These are phyloP conservation scores for Sechiopsis laciniata DNA, from an alignment of 306 rosid species.

Conservation along the genomic window DNA sequence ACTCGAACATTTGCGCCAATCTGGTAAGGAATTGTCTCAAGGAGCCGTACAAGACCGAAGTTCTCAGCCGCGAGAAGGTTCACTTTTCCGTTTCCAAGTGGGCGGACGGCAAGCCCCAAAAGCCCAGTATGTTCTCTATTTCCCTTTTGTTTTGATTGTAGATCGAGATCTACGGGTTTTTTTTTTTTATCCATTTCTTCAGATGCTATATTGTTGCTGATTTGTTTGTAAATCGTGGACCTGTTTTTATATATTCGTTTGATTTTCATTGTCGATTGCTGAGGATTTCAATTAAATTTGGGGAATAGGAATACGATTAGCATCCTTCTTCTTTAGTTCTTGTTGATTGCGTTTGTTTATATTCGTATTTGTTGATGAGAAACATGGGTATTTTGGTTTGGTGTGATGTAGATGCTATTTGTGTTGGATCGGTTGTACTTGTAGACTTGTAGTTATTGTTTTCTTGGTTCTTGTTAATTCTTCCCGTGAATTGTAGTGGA, in stretches of 20 bases:
- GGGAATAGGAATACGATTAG: conserved; percentile 3
- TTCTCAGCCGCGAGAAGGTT: conserved; percentile 76
- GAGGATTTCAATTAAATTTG: background rate
- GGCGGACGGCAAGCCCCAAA: conserved; percentile 48
- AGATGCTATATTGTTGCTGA: background rate
- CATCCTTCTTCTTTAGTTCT: background rate
- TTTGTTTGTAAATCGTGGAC: too few species aligned
- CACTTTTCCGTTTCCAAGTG: conserved; percentile 67
- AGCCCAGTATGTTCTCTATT: conserved; percentile 40
- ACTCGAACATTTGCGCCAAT: conserved; percentile 89
- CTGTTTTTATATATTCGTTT: background rate
- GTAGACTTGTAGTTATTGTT: background rate
- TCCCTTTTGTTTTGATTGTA: background rate
- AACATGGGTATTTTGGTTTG: background rate
- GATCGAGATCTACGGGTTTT: conserved; percentile 17
- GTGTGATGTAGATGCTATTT: background rate
- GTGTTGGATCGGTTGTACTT: background rate
- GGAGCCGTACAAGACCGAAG: conserved; percentile 64
- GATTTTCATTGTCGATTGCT: background rate
- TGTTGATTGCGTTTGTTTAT: background rate
- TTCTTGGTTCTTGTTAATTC: background rate
- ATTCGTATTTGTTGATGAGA: background rate
- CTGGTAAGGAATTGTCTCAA: conserved; percentile 81
- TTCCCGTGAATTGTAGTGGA: conserved; percentile 1
- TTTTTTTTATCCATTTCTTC: background rate